Conservation (phyloP, 257 asterid genomes). For the Penstemon eatonii region DNA sequence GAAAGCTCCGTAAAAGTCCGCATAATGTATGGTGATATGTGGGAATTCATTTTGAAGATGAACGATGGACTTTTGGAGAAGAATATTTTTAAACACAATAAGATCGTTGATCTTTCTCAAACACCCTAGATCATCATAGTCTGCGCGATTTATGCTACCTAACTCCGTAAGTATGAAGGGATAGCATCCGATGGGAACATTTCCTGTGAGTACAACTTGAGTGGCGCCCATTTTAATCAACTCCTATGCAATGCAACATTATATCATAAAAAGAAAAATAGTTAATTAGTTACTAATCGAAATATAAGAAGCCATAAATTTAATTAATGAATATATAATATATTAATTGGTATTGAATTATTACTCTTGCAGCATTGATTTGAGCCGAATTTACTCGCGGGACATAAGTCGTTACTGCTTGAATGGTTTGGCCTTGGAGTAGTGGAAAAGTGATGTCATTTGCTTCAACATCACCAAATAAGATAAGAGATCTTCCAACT, state of each 20-base stretch:
- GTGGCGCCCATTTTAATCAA: not conserved
- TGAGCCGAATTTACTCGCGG: constrained; percentile 22
- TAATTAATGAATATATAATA: not conserved
- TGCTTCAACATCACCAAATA: constrained; percentile 33
- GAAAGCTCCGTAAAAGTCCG: constrained; percentile 20
- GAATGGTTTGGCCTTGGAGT: constrained; percentile 14
- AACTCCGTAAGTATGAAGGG: not conserved
- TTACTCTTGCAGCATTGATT: constrained; percentile 21
- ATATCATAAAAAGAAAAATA: not conserved
- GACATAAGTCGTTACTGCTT: constrained; percentile 19
- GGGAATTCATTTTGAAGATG: constrained; percentile 15
- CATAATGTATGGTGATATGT: not conserved
- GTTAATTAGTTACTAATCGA: not conserved
- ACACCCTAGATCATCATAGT: not conserved
- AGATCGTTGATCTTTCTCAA: constrained; percentile 18
- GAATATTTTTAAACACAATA: not conserved
- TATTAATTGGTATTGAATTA: not conserved
- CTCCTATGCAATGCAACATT: not conserved
- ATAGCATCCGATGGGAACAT: not conserved
- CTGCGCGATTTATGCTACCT: too few species aligned
- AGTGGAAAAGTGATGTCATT: constrained; percentile 22
- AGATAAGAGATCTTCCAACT: constrained; percentile 19
- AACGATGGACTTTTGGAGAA: not conserved
- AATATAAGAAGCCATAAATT: not conserved
- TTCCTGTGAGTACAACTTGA: not conserved